Conservation (phyloP, 2,329 filamentous ascomycete species). For the Aschersonia sp. region DNA sequence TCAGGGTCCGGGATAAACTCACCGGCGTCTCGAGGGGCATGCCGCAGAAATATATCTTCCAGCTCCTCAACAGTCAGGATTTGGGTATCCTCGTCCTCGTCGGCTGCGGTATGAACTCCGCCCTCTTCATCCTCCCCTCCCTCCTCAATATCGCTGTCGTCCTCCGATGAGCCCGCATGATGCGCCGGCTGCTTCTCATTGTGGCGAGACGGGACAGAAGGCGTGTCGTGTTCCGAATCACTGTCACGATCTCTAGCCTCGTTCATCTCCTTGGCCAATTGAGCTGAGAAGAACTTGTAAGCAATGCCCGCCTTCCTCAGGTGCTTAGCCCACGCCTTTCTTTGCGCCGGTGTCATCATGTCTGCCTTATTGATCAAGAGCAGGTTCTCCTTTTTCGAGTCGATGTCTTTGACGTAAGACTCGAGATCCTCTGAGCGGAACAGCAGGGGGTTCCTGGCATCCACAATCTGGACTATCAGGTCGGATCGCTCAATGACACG, state of each 20-base stretch:
- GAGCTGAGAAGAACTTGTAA: conserved; percentile 93
- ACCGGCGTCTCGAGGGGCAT: conserved; percentile 43
- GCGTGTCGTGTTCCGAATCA: conserved; percentile 23
- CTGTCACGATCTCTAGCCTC: conserved; percentile 50
- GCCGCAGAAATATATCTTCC: conserved; percentile 71
- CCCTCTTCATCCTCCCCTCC: conserved; percentile 14
- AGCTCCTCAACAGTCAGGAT: conserved; percentile 90
- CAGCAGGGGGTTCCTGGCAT: conserved; percentile 84
- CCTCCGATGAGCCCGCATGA: conserved; percentile 9
- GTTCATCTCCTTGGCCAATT: conserved; percentile 77
- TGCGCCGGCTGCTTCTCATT: conserved; percentile 11
- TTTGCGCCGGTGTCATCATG: conserved; percentile 87
- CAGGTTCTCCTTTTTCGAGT: conserved; percentile 76
- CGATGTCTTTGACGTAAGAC: conserved; percentile 84
- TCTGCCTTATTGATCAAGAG: conserved; percentile 96
- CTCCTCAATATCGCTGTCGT: conserved; percentile 17
- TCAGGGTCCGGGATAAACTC: conserved; percentile 9
- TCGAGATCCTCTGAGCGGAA: conserved; percentile 93
- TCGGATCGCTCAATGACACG: conserved; percentile 95
- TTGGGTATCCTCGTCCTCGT: conserved; percentile 45
- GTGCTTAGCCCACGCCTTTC: conserved; percentile 73
- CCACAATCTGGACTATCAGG: conserved; percentile 93
- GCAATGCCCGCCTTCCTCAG: conserved; percentile 68
- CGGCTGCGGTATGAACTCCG: conserved; percentile 5
- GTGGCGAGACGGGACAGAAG: conserved; percentile 10